Base-by-base conservation (phyloP, 2,329 filamentous ascomycete genomes). In the Penicillium corylophilum region DNA sequence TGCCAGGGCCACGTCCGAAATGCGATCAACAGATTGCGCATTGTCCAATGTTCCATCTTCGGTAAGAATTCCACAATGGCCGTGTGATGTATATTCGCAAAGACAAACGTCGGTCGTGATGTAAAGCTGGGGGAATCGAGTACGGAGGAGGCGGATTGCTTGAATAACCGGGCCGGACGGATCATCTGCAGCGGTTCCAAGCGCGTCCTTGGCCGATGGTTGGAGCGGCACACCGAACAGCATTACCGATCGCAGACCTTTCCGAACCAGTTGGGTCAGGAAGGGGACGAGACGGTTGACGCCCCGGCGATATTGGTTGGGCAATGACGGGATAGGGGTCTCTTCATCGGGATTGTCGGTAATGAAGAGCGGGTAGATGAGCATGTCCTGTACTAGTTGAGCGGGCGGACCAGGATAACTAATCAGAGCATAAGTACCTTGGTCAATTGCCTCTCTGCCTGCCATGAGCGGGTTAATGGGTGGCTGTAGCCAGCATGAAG, bases 81-180 rank as follows among this genome's bases (percentile, higher is more conserved):
- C 94, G 72, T 99, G 94, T 6, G 89, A 94, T 1, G 94, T 99
- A 77, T 99, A 99, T 75, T 99, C 94, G 82, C 94, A 99, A 7
- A 99, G 86, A 69, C 94, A 97, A 52, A 99, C 94, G 70, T 99
- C 94, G 54, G 87, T 85, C 61, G 88, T 86, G 64, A 99, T 90
- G 77, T 95, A 97, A 54, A 99, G 82, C 56, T 90, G 85, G 2
- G 94, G 94, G 74, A 96, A 97, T 35, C 85, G 81, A 59, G 89
- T 83, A 62, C 90, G 87, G 51, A 99, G 81, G 26, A 96, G 81
- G 45, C 87, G 88, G 67, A 97, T 96, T 43, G 84, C 82, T 64
- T 85, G 85, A 63, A 97, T 95, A 46, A 97, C 94, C 16, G 94
- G 94, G 33, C 94, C 94, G 59, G 89, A 81, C 31, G 93, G 92